A percentile compares a stretch with the other conserved stretches of the same genome.
Evolutionary conservation across 1,139 yeast species (phyloP).

Genomic region (Ogataea hybrid): DNA sequence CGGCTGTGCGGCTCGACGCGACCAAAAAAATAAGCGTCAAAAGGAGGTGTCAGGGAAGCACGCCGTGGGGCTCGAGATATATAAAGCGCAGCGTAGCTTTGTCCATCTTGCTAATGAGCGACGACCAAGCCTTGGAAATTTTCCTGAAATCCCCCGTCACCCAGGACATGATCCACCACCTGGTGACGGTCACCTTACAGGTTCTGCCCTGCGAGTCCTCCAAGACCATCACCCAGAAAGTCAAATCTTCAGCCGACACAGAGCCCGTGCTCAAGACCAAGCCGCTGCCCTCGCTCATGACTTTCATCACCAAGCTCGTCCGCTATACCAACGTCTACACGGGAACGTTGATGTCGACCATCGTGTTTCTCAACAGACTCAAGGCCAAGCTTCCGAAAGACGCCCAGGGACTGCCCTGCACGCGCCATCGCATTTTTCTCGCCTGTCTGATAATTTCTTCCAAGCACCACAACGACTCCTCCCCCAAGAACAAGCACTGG

Average conservation of each 20-base stretch:
- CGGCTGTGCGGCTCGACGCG: constrained; percentile 8
- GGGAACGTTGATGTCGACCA: constrained; percentile 71
- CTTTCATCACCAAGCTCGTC: constrained; percentile 67
- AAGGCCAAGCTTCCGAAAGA: constrained; percentile 60
- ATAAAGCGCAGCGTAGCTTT: neutral
- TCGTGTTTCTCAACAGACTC: constrained; percentile 62
- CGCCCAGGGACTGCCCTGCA: constrained; percentile 74
- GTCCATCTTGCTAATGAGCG: constrained; percentile 35
- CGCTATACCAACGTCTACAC: constrained; percentile 74
- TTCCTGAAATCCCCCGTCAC: constrained; percentile 58
- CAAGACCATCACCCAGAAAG: constrained; percentile 29
- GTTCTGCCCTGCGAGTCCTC: constrained; percentile 56
- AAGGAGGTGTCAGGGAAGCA: constrained; percentile 9
- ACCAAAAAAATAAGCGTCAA: neutral
- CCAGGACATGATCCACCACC: constrained; percentile 63
- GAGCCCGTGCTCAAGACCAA: constrained; percentile 33
- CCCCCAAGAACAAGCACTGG: constrained; percentile 79
- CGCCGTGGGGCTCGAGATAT: neutral
- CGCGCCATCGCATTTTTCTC: constrained; percentile 72
- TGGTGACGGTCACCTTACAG: constrained; percentile 61
- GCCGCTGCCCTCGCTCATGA: constrained; percentile 67
- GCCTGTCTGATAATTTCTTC: constrained; percentile 72
- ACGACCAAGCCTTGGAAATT: constrained; percentile 53
- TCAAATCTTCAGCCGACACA: constrained; percentile 39
- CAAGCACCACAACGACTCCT: constrained; percentile 72